phyloP scores from a whole-genome alignment of 2,329 filamentous ascomycete genomes.

The Neoascochyta sp. region DNA sequence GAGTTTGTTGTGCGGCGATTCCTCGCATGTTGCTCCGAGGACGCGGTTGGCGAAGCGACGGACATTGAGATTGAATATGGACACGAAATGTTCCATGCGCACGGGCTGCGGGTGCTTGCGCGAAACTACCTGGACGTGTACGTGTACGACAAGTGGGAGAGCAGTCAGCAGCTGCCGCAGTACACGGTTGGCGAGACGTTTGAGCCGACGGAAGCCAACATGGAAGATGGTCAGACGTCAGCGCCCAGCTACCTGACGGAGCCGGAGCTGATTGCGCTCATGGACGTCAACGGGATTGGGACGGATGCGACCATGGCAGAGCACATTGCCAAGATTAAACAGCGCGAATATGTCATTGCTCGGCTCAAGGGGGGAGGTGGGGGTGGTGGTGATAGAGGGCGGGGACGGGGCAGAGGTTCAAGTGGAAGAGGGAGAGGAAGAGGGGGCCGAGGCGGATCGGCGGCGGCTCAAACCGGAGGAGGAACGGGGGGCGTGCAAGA shows the following conservation, averaged over 20 bases:
- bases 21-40: conserved; percentile 90
- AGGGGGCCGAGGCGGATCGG: conserved; percentile 48
- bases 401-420: conserved; percentile 41
- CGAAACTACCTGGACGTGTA: conserved; percentile 95
- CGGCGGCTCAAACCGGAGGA: conserved; percentile 41
- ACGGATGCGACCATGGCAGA: conserved; percentile 99
- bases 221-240: conserved; percentile 85
- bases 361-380: conserved; percentile 47
- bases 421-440: conserved; percentile 31
- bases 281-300: conserved; percentile 98
- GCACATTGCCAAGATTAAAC: conserved; percentile 93
- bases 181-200: conserved; percentile 79
- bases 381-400: conserved; percentile 41
- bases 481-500: conserved; percentile 62
- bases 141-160: conserved; percentile 94
- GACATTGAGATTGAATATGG: conserved; percentile 84
- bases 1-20: conserved; percentile 92
- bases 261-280: conserved; percentile 88
- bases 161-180: conserved; percentile 73
- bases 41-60: conserved; percentile 81
- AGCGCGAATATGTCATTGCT: conserved; percentile 78
- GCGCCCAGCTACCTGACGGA: conserved; percentile 87
- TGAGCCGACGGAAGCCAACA: conserved; percentile 80
- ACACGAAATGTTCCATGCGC: conserved; percentile 74
- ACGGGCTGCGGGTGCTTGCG: conserved; percentile 79